Evolutionary conservation across 129 eudicot species (phyloP), one percentile per base, ranked within the genome.

Genomic region (Helianthus tuberosus): DNA sequence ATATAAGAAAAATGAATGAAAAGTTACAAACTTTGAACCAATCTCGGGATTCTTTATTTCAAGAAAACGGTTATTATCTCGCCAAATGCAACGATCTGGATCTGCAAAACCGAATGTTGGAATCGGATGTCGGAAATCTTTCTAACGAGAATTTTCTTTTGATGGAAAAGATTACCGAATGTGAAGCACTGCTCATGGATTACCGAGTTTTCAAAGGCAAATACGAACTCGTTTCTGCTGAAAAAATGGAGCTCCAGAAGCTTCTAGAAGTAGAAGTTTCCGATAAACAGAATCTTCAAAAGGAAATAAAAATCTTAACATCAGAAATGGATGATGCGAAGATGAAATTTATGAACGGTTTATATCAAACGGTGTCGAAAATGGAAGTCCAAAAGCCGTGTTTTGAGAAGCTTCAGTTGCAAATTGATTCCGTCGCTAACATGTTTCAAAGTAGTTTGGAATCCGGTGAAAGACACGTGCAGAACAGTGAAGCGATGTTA

Each of bases 71-170:
- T 2, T 80, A 73, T 77, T 81, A 84, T 72, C 64, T 86, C 62
- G 77, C 85, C 11, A 83, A 72, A 78, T 83, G 80, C 73, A 79
- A 77, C 49, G 96, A 87, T 64, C 52, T 91, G 87, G 81, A 79
- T 61, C 57, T 90, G 72, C 89, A 82, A 79, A 94, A 88, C 71
- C 89, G 82, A 44, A 75, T 66, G 77, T 61, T 87, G 64, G 93
- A 91, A 85, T 78, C 79, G 64, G 89, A 89, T 78, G 47, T 95
- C 15, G 88, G 75, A 49, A 87, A 77, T 65, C 14, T 84, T 81
- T 81, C 89, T 8, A 84, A 82, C 46, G 94, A 88, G 44, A 95
- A 91, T 48, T 72, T 73, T 82, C 75, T 79, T 74, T 86, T 94
- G n/a, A 65, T 66, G 78, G 79, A 84, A 86, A 87, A 91, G 80